Evolutionary conservation across 1,284 basidiomycete genomes (phyloP), one percentile per base, ranked within the genome.

Genomic region (Cryptococcus amylolentus): DNA sequence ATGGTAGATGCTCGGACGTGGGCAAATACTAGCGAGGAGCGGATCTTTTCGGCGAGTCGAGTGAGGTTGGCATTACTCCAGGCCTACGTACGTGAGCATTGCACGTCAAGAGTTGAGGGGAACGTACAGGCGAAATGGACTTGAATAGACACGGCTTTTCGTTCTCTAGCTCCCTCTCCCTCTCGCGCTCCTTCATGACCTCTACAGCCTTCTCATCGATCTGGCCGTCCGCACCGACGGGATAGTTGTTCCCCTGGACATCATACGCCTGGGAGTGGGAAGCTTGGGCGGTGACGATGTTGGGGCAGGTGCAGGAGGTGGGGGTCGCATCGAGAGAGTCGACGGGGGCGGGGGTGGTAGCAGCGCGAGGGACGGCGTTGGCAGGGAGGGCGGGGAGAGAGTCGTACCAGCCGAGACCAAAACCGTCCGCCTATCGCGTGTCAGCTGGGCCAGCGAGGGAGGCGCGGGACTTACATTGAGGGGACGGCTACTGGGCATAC

Each of bases 131-230:
- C 5, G 91, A 93, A 18, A 96, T 87, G n/a, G 89, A 90, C 51
- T 93, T 97, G 77, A 97, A 98, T 59, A 98, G 89, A 76, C 95
- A 97, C 9, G 94, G 94, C 65, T 91, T 86, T 60, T 81, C 84
- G 46, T 89, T 88, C 35, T 91, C 81, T 70, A 91, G 86, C 66
- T 92, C 89, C 65, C 61, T 52, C 60, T 76, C 73, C 23, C 54
- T 26, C 49, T 71, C 65, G 26, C 69, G 58, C 51, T 64, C 58
- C 38, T 56, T 55, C 27, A 70, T 52, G 4, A 72, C 56, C 42
- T 68, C 62, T 16, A 56, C 49, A 8, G 62, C 63, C 27, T 60
- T 52, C 23, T 54, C 53, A 39, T 67, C 52, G n/a, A 40, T 26
- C 16, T 46, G 35, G 6, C 39, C 51, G 9, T 47, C 50, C n/a